Evolutionary conservation across 108 stramenopile species (phyloP).

Genomic region (Skeletonema potamos): DNA sequence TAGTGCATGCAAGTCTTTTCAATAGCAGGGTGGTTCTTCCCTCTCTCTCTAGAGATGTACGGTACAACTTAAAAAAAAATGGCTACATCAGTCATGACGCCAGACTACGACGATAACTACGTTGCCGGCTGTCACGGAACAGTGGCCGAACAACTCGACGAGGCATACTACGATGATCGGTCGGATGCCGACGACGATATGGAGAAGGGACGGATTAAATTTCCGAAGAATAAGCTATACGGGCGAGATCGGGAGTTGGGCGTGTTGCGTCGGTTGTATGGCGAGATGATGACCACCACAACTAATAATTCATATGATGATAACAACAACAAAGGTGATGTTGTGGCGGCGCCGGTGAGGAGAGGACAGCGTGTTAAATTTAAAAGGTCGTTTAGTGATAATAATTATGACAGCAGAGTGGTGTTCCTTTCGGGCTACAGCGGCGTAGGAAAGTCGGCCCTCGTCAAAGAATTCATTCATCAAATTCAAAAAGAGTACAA

Average conservation of each 20-base stretch:
- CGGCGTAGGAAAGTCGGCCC: constrained; percentile 31
- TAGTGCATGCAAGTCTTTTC: too few relatives aligned
- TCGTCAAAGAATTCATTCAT: constrained; percentile 20
- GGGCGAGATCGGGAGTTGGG: constrained; percentile 27
- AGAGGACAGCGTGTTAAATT: not conserved
- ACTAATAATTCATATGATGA: not conserved
- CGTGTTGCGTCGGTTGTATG: not conserved
- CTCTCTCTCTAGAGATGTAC: too few relatives aligned
- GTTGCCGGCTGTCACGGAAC: constrained; percentile 4
- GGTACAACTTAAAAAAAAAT: too few relatives aligned
- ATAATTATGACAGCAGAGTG: constrained; percentile 4
- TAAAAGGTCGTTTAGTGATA: not conserved
- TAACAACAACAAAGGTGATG: not conserved
- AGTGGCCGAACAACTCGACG: constrained; percentile 23
- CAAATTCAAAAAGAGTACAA: not conserved
- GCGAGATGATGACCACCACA: not conserved
- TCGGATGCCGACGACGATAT: constrained; percentile 34
- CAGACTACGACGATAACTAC: not conserved
- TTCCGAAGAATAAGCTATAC: constrained; percentile 28
- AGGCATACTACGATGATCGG: constrained; percentile 15
- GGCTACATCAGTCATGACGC: not conserved
- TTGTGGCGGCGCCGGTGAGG: not conserved
- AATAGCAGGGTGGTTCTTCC: too few relatives aligned
- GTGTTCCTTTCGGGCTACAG: constrained; percentile 31
- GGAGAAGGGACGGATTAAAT: constrained; percentile 27